Evolutionary conservation across 2,329 filamentous ascomycete genomes (phyloP), one percentile per base, ranked within the genome.

Genomic region (Phialophora verrucosa): DNA sequence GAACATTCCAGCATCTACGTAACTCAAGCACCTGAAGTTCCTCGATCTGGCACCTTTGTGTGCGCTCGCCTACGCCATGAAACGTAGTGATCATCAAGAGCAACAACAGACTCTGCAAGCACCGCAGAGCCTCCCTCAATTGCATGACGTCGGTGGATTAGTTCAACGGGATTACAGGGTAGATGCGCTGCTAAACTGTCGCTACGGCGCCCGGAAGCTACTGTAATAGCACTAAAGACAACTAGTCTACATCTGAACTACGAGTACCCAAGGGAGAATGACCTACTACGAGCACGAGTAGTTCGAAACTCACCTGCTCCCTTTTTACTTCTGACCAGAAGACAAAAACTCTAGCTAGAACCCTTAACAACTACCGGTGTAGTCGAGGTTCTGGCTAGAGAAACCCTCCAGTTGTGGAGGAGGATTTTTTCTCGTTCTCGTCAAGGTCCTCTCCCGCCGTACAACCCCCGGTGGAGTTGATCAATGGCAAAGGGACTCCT

Each of bases 1-100:
- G 59, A 51, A 61, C 47, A 25, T 51, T 61, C 59, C 49, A 61
- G 20, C 49, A 53, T 20, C 59, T 61, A 61, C 59, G 59, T 61
- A 61, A 61, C 49, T 44, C 17, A 51, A 59, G 27, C 27, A 27
- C 27, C 27, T 27, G 27, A 27, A 27, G n/a, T 20, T 23, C 12
- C 57, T 49, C 17, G 14, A n/a, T 7, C 6, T 17, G 38, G 14
- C 17, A n/a, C 17, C 17, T n/a, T 44, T 27, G 49, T 51, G 23
- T n/a, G 14, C 17, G 14, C 17, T 44, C 6, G 38, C 38, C 38
- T 4, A n/a, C 17, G 38, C 12, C 38, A 17, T n/a, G 38, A n/a
- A 44, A 44, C 38, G 17, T 17, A 44, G 38, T n/a, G 49, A 53
- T 53, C 49, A 20, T 53, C 49, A 27, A 29, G 12, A 53, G 23